These are phyloP conservation scores for Macrolepiota albuminosa DNA, from an alignment of 768 basidiomycete species.

Conservation along the genomic window DNA sequence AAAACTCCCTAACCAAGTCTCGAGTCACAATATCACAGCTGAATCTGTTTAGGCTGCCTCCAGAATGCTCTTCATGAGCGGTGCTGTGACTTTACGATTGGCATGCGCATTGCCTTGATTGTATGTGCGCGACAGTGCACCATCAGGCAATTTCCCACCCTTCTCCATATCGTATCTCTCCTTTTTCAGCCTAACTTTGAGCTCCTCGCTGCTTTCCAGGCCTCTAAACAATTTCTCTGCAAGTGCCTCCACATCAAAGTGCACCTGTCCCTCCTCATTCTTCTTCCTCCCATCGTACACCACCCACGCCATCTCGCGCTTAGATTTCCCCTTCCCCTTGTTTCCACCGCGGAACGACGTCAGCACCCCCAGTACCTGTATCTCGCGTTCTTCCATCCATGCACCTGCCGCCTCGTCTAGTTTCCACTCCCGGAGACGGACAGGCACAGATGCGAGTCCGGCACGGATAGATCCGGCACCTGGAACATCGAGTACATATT, in stretches of 20 bases:
- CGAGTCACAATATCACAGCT: background rate
- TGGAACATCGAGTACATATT: constrained; percentile 53
- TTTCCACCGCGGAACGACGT: constrained; percentile 56
- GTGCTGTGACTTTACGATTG: constrained; percentile 65
- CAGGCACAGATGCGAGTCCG: constrained; percentile 81
- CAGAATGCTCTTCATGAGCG: constrained; percentile 56
- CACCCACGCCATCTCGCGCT: constrained; percentile 65
- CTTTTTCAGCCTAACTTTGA: constrained; percentile 42
- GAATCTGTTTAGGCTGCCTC: constrained; percentile 25
- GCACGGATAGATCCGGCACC: constrained; percentile 45
- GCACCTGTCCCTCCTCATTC: constrained; percentile 22
- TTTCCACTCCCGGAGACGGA: constrained; percentile 55
- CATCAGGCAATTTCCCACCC: constrained; percentile 24
- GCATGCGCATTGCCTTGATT: constrained; percentile 60
- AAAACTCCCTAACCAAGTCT: background rate
- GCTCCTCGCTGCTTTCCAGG: constrained; percentile 48
- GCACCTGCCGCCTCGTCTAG: constrained; percentile 33
- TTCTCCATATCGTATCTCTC: constrained; percentile 35
- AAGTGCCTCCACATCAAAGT: constrained; percentile 33
- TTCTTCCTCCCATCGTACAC: constrained; percentile 31
- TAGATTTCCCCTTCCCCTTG: constrained; percentile 47
- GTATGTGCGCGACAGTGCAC: constrained; percentile 47
- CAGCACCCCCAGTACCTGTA: constrained; percentile 74
- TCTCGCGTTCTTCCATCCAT: constrained; percentile 64
- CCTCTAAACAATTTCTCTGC: constrained; percentile 50